A percentile compares a stretch with the other conserved stretches of the same genome.
phyloP scores from a whole-genome alignment of 352 stramenopile genomes.

The Halophytophthora polymorphica region DNA sequence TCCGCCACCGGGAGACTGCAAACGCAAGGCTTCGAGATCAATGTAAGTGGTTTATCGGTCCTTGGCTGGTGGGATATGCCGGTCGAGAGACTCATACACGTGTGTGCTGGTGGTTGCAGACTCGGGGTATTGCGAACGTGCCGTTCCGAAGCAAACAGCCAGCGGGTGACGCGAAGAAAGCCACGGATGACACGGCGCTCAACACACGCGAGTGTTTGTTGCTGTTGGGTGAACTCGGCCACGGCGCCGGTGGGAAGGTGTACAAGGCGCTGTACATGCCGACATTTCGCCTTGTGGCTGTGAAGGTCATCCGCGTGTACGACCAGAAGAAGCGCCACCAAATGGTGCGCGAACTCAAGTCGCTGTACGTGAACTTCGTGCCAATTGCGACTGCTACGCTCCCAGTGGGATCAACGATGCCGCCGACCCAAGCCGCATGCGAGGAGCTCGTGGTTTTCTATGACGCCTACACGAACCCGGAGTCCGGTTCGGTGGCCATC shows the following conservation, averaged over 20 bases:
- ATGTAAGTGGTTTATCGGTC: constrained; percentile 32
- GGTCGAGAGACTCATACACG: constrained; percentile 3
- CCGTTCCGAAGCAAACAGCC: constrained; percentile 40
- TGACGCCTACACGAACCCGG: constrained; percentile 90
- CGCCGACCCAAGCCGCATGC: constrained; percentile 40
- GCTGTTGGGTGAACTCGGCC: constrained; percentile 66
- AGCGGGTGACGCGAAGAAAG: constrained; percentile 10
- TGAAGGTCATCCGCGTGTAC: constrained; percentile 89
- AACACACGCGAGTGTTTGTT: constrained; percentile 69
- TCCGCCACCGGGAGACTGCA: constrained; percentile 68
- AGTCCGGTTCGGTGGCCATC: constrained; percentile 86
- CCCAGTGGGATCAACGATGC: constrained; percentile 1
- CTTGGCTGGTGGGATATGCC: background rate
- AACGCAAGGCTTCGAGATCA: constrained; percentile 85
- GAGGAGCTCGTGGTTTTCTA: constrained; percentile 90
- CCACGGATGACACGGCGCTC: constrained; percentile 16
- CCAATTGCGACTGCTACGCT: constrained; percentile 46
- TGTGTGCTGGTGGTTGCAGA: constrained; percentile 30
- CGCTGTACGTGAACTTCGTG: constrained; percentile 79
- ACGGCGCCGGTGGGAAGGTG: constrained; percentile 86
- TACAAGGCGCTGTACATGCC: constrained; percentile 88
- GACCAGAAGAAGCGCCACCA: constrained; percentile 88
- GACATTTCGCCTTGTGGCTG: constrained; percentile 84
- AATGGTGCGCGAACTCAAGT: constrained; percentile 87
- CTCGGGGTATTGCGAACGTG: constrained; percentile 64